Conservation (phyloP, 495 filamentous ascomycete genomes). For the Tuber indicum region DNA sequence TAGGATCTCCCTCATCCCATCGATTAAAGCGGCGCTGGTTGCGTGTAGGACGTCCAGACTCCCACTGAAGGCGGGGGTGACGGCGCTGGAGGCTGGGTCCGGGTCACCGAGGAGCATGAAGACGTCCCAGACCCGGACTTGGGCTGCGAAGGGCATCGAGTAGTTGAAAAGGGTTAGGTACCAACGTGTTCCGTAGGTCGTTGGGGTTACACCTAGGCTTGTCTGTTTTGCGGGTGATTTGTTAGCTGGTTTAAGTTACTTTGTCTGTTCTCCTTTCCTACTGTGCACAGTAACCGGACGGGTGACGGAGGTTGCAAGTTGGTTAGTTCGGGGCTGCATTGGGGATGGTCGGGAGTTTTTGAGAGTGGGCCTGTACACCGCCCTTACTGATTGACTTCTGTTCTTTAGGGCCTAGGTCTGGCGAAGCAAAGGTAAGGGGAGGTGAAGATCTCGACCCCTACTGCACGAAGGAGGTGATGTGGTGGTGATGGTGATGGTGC, state of each 20-base stretch:
- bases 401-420: background rate
- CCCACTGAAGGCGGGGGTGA: conserved; percentile 49
- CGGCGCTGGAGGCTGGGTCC: conserved; percentile 18
- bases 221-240: conserved; percentile 47
- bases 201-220: conserved; percentile 74
- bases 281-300: background rate
- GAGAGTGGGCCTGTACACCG: background rate
- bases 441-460: background rate
- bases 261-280: background rate
- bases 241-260: conserved; percentile 15
- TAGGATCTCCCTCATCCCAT: conserved; percentile 83
- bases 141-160: conserved; percentile 89
- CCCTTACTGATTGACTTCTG: background rate
- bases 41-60: conserved; percentile 89
- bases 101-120: conserved; percentile 92
- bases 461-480: background rate
- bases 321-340: background rate
- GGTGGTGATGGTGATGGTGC: background rate
- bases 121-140: conserved; percentile 97
- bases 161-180: conserved; percentile 98
- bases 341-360: background rate
- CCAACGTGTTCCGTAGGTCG: conserved; percentile 91
- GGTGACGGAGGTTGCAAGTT: background rate
- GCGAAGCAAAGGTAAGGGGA: background rate
- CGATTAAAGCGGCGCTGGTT: conserved; percentile 80